A percentile compares a stretch with the other conserved stretches of the same genome.
These are phyloP conservation scores for Debaryomyces hansenii DNA, from an alignment of 805 yeast species.

Conservation along the genomic window DNA sequence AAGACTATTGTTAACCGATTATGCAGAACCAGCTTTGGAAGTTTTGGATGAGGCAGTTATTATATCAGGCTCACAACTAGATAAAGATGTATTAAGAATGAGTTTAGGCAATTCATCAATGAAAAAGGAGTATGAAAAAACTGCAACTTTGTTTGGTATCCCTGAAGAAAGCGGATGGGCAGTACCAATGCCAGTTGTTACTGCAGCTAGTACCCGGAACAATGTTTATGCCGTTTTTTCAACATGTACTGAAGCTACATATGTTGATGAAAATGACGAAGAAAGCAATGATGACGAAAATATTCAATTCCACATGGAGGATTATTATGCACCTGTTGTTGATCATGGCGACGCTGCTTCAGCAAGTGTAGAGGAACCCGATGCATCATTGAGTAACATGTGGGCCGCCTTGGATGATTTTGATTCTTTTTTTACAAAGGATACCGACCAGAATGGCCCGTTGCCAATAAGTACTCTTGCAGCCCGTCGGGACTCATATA, in stretches of 20 bases:
- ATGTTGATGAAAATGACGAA: constrained; percentile 26
- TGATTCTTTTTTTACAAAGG: constrained; percentile 81
- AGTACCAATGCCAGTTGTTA: constrained; percentile 89
- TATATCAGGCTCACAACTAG: constrained; percentile 89
- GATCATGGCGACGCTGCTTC: constrained; percentile 48
- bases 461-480: constrained; percentile 1
- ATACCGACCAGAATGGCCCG: constrained; percentile 12
- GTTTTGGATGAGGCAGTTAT: constrained; percentile 83
- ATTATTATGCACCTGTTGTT: constrained; percentile 40
- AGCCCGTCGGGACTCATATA: constrained; percentile 6
- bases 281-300: constrained; percentile 33
- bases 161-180: constrained; percentile 98
- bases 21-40: constrained; percentile 84
- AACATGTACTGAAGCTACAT: constrained; percentile 59
- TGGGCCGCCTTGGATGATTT: constrained; percentile 89
- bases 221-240: constrained; percentile 95
- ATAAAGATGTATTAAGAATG: constrained; percentile 88
- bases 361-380: constrained; percentile 57
- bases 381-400: constrained; percentile 81
- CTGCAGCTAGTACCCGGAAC: constrained; percentile 84
- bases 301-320: constrained; percentile 62
- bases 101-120: constrained; percentile 80
- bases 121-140: constrained; percentile 77
- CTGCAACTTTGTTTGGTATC: constrained; percentile 89
- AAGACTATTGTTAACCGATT: constrained; percentile 76